A percentile compares a stretch with the other conserved stretches of the same genome.
phyloP scores from a whole-genome alignment of 352 stramenopile genomes.

The Phytophthora rubi region DNA sequence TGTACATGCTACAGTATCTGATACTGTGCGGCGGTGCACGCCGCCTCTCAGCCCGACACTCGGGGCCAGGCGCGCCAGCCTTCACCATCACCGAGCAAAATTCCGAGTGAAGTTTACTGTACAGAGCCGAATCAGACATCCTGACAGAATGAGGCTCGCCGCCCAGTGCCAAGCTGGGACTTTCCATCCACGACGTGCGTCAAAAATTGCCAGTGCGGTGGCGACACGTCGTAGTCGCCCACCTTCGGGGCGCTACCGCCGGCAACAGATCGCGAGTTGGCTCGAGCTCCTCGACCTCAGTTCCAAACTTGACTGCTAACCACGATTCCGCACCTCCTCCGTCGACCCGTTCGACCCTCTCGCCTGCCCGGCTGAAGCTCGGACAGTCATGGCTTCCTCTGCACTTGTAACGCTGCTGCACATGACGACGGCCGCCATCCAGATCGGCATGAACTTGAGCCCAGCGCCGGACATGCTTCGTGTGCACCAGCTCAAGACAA shows the following conservation, averaged over 20 bases:
- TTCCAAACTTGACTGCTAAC: slow-evolving; percentile 35
- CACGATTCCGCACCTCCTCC: slow-evolving; percentile 27
- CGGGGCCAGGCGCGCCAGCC: background rate
- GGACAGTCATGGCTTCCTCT: slow-evolving; percentile 27
- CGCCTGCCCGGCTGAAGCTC: slow-evolving; percentile 36
- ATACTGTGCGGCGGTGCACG: slow-evolving; percentile 5
- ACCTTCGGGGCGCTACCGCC: background rate
- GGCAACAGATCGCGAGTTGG: slow-evolving; percentile 1
- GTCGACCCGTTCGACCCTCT: slow-evolving; percentile 30
- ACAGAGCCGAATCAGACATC: slow-evolving; percentile 20
- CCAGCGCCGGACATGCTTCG: slow-evolving; percentile 35
- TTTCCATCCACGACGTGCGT: slow-evolving; percentile 14
- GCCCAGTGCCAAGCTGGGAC: slow-evolving; percentile 24
- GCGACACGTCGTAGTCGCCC: background rate
- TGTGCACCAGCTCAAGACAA: slow-evolving; percentile 37
- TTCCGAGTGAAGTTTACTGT: slow-evolving; percentile 11
- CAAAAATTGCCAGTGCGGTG: slow-evolving; percentile 16
- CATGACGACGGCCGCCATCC: slow-evolving; percentile 38
- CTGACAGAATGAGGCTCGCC: slow-evolving; percentile 17
- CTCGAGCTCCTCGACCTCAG: slow-evolving; percentile 15
- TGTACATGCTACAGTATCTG: too few relatives aligned
- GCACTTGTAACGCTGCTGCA: slow-evolving; percentile 34
- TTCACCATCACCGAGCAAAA: slow-evolving; percentile 21
- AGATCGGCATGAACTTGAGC: slow-evolving; percentile 48
- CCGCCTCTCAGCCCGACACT: slow-evolving; percentile 11